Evolutionary conservation across 306 rosid genomes (phyloP).

Genomic region (Lupinus albus): DNA sequence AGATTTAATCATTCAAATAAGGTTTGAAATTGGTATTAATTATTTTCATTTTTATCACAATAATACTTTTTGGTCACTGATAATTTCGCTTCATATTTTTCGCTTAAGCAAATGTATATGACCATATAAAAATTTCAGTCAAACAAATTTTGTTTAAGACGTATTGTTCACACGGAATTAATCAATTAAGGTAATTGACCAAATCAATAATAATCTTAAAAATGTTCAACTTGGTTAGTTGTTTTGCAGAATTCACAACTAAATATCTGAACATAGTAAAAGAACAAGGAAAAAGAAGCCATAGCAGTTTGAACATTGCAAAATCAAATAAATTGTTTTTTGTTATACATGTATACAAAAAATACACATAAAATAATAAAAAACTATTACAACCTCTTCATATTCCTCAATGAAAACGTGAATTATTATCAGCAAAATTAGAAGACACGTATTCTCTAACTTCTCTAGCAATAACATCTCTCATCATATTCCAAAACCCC

Average conservation of each 20-base stretch:
- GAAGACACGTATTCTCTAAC: slow-evolving; percentile 82
- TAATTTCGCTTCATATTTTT: no score
- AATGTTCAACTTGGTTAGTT: not conserved
- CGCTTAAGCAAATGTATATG: no score
- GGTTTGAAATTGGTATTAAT: no score
- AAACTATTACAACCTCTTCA: not conserved
- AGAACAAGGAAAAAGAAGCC: no score
- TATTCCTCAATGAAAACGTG: slow-evolving; percentile 43
- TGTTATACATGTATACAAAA: not conserved
- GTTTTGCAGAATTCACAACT: no score
- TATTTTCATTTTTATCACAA: no score
- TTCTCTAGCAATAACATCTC: slow-evolving; percentile 79
- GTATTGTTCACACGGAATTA: not conserved
- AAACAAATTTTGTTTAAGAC: not conserved
- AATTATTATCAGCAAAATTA: slow-evolving; percentile 54
- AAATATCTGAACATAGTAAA: no score
- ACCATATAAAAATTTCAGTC: not conserved
- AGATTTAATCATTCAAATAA: no score
- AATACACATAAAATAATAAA: not conserved
- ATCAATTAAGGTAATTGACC: not conserved
- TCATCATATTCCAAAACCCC: slow-evolving; percentile 89
- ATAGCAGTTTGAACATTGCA: not conserved
- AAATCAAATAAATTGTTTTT: not conserved
- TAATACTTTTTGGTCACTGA: no score
- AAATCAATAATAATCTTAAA: slow-evolving; percentile 4